Percentiles rank a stretch among this genome's conserved stretches.
phyloP scores from a whole-genome alignment of 768 basidiomycete species.

The Amanita phalloides region DNA sequence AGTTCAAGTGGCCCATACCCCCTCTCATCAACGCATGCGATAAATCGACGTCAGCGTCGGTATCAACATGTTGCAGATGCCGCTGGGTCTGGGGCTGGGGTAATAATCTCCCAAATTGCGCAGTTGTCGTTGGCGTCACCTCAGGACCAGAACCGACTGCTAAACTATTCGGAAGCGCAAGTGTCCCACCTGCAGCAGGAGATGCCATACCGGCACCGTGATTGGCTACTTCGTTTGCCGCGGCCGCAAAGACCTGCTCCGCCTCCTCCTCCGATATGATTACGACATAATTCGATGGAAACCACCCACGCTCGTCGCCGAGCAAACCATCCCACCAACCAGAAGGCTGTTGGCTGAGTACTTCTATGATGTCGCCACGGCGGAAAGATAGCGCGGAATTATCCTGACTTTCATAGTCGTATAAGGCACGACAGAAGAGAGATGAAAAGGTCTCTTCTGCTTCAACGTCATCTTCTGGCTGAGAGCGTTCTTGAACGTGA shows the following conservation, averaged over 20 bases:
- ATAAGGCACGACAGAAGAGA: conserved; percentile 86
- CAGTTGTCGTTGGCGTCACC: not conserved
- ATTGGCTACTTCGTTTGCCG: not conserved
- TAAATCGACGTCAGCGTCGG: conserved; percentile 25
- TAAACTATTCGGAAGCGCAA: not conserved
- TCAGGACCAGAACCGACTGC: not conserved
- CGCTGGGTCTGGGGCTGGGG: not conserved
- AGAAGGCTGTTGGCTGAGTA: conserved; percentile 80
- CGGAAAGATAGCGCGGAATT: conserved; percentile 81
- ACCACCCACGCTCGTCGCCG: conserved; percentile 88
- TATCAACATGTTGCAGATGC: not conserved
- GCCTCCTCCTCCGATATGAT: conserved; percentile 74
- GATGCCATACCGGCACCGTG: not conserved
- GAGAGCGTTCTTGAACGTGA: conserved; percentile 2
- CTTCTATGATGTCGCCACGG: conserved; percentile 87
- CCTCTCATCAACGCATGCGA: conserved; percentile 36
- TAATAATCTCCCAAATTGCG: conserved; percentile 1
- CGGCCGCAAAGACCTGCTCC: conserved; percentile 40
- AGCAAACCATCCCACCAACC: conserved; percentile 99
- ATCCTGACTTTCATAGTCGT: conserved; percentile 85
- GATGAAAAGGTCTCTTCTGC: conserved; percentile 55
- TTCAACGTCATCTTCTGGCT: conserved; percentile 21
- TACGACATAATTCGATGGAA: conserved; percentile 92
- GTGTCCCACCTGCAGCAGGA: not conserved
- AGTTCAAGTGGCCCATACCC: conserved; percentile 36